Percentiles rank a stretch among this genome's conserved stretches.
phyloP scores from a whole-genome alignment of 306 rosid species.

The Castanea crenata region DNA sequence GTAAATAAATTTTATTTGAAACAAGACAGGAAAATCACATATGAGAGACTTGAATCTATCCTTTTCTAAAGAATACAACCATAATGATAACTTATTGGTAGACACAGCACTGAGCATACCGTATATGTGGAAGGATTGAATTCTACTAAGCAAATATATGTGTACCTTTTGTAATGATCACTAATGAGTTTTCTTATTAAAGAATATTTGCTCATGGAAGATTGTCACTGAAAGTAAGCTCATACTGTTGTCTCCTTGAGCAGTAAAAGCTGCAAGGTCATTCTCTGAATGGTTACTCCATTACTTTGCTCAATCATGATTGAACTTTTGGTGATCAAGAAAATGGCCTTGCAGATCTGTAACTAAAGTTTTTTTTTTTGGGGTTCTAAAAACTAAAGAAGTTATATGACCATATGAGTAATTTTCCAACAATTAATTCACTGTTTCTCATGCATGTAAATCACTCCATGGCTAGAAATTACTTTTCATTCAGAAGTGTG shows the following conservation, averaged over 20 bases:
- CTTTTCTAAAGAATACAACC: no score
- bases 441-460: background rate
- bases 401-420: background rate
- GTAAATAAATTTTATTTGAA: no score
- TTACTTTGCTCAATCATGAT: background rate
- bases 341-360: background rate
- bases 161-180: background rate
- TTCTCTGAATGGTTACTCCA: background rate
- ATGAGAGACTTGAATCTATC: no score
- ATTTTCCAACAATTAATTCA: background rate
- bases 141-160: no score
- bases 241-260: background rate
- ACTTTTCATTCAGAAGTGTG: background rate
- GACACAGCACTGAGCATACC: background rate
- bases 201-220: background rate
- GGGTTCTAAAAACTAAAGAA: no score
- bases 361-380: background rate
- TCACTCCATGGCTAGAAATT: background rate
- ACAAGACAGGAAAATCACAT: no score
- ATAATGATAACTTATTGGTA: background rate
- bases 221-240: background rate
- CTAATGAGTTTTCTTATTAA: background rate
- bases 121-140: no score
- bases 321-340: background rate
- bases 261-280: background rate